Evolutionary conservation across 2,329 filamentous ascomycete species (phyloP).

Genomic region (Parastagonospora avenae): DNA sequence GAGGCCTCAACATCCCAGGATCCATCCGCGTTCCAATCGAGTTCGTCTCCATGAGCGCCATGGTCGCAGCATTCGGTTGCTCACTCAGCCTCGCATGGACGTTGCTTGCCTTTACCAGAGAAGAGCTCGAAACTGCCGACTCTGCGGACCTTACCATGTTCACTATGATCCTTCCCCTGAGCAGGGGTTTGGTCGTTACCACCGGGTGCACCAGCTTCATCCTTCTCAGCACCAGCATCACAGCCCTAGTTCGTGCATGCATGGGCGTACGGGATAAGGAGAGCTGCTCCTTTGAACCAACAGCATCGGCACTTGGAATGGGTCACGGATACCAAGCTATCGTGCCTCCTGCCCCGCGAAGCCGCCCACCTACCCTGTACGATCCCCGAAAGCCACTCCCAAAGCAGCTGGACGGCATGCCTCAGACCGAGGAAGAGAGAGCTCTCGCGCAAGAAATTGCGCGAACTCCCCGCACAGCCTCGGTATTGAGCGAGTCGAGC

Average conservation of each 20-base stretch:
- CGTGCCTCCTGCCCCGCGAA: slow-evolving; percentile 13
- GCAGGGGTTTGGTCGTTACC: slow-evolving; percentile 22
- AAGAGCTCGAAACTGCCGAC: slow-evolving; percentile 12
- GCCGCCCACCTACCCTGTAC: slow-evolving; percentile 30
- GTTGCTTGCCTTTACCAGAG: slow-evolving; percentile 12
- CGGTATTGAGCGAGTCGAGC: slow-evolving; percentile 17
- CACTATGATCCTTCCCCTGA: slow-evolving; percentile 26
- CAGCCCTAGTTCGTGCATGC: slow-evolving; percentile 20
- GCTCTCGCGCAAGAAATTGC: slow-evolving; percentile 10
- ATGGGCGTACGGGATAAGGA: slow-evolving; percentile 18
- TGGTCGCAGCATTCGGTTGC: slow-evolving; percentile 26
- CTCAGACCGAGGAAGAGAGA: slow-evolving; percentile 17
- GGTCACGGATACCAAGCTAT: slow-evolving; percentile 26
- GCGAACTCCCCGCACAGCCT: slow-evolving; percentile 19
- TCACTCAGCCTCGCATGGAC: slow-evolving; percentile 26
- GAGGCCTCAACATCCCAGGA: slow-evolving; percentile 22
- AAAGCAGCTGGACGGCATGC: slow-evolving; percentile 1
- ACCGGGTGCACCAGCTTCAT: slow-evolving; percentile 24
- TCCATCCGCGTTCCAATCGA: slow-evolving; percentile 28
- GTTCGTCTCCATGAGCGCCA: slow-evolving; percentile 26
- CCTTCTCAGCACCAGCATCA: slow-evolving; percentile 19
- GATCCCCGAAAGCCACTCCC: slow-evolving; percentile 23
- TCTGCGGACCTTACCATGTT: slow-evolving; percentile 25
- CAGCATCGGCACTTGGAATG: slow-evolving; percentile 37
- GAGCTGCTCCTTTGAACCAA: slow-evolving; percentile 38